Percentiles rank a stretch among this genome's conserved stretches.
These are phyloP conservation scores for Dysphania ambrosioides DNA, from an alignment of 148 eudicot genomes.

Conservation along the genomic window DNA sequence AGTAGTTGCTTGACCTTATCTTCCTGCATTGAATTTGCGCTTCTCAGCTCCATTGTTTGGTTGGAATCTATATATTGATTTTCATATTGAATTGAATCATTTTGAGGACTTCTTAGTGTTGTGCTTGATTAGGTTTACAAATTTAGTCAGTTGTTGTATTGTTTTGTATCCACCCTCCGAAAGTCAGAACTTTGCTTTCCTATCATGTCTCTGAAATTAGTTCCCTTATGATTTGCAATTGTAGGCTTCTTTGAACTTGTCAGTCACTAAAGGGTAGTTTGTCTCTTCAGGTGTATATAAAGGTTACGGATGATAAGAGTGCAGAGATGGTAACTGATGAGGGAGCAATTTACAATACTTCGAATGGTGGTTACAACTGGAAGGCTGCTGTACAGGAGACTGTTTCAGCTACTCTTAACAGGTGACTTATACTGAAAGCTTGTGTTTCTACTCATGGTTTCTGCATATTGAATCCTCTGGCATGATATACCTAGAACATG, in stretches of 20 bases:
- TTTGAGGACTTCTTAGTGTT: not conserved
- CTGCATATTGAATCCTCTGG: not conserved
- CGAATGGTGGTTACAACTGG: conserved; percentile 98
- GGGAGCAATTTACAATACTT: conserved; percentile 92
- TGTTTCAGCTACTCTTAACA: conserved; percentile 96
- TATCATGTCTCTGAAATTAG: not conserved
- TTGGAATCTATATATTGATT: not conserved
- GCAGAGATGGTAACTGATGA: conserved; percentile 98
- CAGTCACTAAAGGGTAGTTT: not conserved
- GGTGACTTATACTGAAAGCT: conserved; percentile 47
- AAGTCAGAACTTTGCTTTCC: not conserved
- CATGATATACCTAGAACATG: not conserved
- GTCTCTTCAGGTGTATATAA: conserved; percentile 65
- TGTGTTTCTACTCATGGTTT: not conserved
- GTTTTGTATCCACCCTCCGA: not conserved
- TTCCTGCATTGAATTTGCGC: not conserved
- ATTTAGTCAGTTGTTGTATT: not conserved
- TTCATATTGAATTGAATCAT: not conserved
- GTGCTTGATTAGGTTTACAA: not conserved
- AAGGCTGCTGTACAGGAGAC: conserved; percentile 96
- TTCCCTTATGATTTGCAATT: not conserved
- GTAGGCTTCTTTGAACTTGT: not conserved
- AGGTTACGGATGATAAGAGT: conserved; percentile 85
- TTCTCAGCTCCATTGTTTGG: not conserved
- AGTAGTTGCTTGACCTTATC: not conserved